Percentiles rank a stretch among this genome's conserved stretches.
These are phyloP conservation scores for Fusarium sp. DNA, from an alignment of 2,329 filamentous ascomycete genomes.

Conservation along the genomic window DNA sequence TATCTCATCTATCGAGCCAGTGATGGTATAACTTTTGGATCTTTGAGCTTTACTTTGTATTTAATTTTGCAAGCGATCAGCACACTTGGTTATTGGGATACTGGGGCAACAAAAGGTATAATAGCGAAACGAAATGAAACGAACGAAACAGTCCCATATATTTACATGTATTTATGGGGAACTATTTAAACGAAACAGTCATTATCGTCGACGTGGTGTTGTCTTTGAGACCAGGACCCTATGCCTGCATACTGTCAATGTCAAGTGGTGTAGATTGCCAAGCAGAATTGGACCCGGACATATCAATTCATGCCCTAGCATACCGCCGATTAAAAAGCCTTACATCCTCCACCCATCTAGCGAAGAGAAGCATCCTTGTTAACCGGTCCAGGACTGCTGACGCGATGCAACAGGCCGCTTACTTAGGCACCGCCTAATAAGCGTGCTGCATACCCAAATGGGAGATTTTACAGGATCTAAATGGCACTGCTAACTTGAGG, in stretches of 20 bases:
- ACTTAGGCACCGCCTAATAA: neutral
- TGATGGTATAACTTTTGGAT: slow-evolving; percentile 26
- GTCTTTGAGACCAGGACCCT: neutral
- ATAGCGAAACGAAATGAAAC: slow-evolving; percentile 25
- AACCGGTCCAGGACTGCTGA: neutral
- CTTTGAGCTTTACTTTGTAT: neutral
- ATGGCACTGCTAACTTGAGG: neutral
- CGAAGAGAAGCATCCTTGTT: neutral
- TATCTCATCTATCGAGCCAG: slow-evolving; percentile 26
- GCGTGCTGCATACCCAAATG: neutral
- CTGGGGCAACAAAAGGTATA: slow-evolving; percentile 4
- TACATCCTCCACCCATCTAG: neutral
- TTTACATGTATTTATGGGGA: slow-evolving; percentile 21
- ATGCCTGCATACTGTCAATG: slow-evolving; percentile 1
- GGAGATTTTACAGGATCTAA: neutral
- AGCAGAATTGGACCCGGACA: neutral
- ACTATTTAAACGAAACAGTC: slow-evolving; percentile 17
- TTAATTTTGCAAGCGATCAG: slow-evolving; percentile 2
- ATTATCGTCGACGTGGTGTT: slow-evolving; percentile 7
- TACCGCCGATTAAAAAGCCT: neutral
- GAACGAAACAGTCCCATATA: slow-evolving; percentile 1
- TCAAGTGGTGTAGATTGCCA: neutral
- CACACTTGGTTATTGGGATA: slow-evolving; percentile 6
- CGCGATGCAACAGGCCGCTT: neutral
- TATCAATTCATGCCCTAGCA: neutral